Percentiles rank a stretch among this genome's conserved stretches.
These are phyloP conservation scores for Uronychia binucleata DNA, from an alignment of 73 alveolate species.

Conservation along the genomic window DNA sequence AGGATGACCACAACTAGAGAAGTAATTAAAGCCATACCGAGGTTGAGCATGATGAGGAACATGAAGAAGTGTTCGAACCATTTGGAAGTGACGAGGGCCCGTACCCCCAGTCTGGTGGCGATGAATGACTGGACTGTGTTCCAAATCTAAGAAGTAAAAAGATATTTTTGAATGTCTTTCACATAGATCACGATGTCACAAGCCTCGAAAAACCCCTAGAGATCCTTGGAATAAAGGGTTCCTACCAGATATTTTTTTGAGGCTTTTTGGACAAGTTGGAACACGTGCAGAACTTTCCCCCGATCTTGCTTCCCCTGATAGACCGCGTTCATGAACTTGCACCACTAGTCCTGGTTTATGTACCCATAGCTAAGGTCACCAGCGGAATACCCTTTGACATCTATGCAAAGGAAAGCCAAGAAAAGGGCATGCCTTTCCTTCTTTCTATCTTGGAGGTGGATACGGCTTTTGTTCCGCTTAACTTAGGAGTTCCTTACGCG, in stretches of 20 bases:
- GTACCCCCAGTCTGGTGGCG: background rate
- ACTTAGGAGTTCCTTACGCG: background rate
- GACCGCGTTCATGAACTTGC: slow-evolving; percentile 5
- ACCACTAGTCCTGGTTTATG: slow-evolving; percentile 17
- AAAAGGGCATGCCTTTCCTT: slow-evolving; percentile 16
- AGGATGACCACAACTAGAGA: background rate
- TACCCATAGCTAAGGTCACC: background rate
- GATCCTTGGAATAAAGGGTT: background rate
- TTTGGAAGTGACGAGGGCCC: background rate
- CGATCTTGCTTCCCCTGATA: background rate
- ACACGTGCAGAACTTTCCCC: background rate
- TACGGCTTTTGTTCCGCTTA: slow-evolving; percentile 1
- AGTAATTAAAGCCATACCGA: no score
- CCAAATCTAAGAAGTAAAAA: background rate
- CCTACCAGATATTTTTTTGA: background rate
- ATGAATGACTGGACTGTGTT: background rate
- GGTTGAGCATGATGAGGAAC: background rate
- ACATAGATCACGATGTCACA: slow-evolving; percentile 17
- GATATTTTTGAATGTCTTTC: background rate
- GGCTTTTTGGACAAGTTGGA: background rate
- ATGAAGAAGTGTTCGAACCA: background rate
- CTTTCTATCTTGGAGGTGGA: slow-evolving; percentile 10
- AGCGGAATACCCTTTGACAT: background rate
- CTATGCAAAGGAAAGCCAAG: slow-evolving; percentile 16
- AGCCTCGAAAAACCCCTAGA: background rate